These are phyloP conservation scores for Ustilago loliicola DNA, from an alignment of 1,284 basidiomycete species.

Conservation along the genomic window DNA sequence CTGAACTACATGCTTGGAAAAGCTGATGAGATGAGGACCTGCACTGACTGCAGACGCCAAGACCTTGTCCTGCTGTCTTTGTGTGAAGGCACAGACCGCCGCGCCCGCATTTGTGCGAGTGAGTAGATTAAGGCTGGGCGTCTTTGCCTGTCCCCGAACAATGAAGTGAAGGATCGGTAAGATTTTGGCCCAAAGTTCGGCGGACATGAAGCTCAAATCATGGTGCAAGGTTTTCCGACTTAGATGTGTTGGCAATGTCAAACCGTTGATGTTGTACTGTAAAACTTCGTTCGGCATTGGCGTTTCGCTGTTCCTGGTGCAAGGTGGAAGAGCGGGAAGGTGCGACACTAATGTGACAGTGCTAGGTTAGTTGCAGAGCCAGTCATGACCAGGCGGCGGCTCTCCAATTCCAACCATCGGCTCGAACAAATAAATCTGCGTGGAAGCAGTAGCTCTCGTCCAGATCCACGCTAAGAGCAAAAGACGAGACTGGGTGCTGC, in stretches of 20 bases:
- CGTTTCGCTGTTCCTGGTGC: not conserved
- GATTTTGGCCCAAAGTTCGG: conserved; percentile 1
- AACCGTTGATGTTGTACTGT: not conserved
- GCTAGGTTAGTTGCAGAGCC: not conserved
- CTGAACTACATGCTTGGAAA: not conserved
- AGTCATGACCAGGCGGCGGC: not conserved
- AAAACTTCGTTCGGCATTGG: not conserved
- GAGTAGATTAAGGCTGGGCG: not conserved
- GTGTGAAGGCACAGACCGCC: not conserved
- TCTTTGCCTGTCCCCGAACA: conserved; percentile 1
- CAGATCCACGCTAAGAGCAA: not conserved
- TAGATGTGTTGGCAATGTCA: not conserved
- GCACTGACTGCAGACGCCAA: not conserved
- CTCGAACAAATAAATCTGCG: conserved; percentile 1
- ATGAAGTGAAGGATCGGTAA: conserved; percentile 7
- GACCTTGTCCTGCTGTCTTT: not conserved
- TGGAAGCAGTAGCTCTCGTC: not conserved
- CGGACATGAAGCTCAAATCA: not conserved
- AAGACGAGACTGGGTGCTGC: not conserved
- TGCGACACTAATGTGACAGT: not conserved
- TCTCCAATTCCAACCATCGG: not conserved
- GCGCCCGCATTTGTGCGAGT: not conserved
- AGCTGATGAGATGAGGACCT: not conserved
- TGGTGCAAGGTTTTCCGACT: not conserved
- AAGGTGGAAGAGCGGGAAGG: not conserved